Percentiles rank a stretch among this genome's conserved stretches.
phyloP scores from a whole-genome alignment of 1,284 basidiomycete genomes.

The Rhodotorula sp. region DNA sequence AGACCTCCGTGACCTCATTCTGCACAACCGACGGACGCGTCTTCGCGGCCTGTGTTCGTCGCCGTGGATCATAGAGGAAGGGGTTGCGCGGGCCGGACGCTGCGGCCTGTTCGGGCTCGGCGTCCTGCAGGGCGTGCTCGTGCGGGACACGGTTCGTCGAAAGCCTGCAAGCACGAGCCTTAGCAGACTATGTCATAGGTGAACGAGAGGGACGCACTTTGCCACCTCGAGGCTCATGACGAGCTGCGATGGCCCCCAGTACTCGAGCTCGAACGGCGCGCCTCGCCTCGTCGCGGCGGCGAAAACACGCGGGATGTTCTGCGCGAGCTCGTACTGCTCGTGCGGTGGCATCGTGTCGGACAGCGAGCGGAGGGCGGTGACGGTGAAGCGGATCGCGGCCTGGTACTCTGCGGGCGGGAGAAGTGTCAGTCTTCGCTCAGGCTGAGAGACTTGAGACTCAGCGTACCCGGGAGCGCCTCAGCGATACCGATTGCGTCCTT shows the following conservation, averaged over 20 bases:
- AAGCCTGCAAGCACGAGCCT: constrained; percentile 57
- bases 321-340: constrained; percentile 45
- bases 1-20: constrained; percentile 77
- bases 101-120: constrained; percentile 27
- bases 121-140: constrained; percentile 59
- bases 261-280: constrained; percentile 44
- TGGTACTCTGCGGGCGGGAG: constrained; percentile 45
- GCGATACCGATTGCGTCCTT: constrained; percentile 87
- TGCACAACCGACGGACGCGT: constrained; percentile 63
- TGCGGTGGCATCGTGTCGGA: constrained; percentile 45
- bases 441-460: constrained; percentile 40
- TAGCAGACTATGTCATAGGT: neutral
- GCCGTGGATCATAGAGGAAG: constrained; percentile 80
- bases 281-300: constrained; percentile 37
- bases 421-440: constrained; percentile 10
- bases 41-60: constrained; percentile 56
- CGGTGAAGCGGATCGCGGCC: constrained; percentile 41
- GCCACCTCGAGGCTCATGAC: constrained; percentile 43
- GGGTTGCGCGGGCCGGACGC: constrained; percentile 55
- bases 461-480: constrained; percentile 82
- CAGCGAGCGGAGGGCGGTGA: constrained; percentile 40
- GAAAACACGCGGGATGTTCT: constrained; percentile 41
- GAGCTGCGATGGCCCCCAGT: constrained; percentile 51
- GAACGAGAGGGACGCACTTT: neutral
- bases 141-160: constrained; percentile 68